A percentile compares a stretch with the other conserved stretches of the same genome.
Evolutionary conservation across 2,329 filamentous ascomycete genomes (phyloP).

Genomic region (Periconia macrospinosa): DNA sequence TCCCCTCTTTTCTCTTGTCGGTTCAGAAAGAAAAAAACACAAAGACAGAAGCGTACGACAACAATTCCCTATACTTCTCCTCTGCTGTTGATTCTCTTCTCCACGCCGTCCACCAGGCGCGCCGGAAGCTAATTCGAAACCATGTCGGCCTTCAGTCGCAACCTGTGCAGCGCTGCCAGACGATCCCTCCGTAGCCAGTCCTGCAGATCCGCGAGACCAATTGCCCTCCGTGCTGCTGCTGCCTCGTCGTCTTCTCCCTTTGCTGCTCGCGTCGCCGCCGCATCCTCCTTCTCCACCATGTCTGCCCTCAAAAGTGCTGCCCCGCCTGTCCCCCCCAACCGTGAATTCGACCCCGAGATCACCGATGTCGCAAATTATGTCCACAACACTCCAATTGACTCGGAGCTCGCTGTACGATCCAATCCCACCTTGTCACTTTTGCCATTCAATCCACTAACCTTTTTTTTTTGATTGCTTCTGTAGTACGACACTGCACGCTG

Average conservation of each 20-base stretch:
- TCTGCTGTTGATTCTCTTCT: slow-evolving; percentile 8
- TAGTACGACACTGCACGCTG: slow-evolving; percentile 95
- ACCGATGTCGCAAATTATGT: slow-evolving; percentile 94
- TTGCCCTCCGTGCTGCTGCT: slow-evolving; percentile 32
- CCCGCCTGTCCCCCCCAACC: slow-evolving; percentile 32
- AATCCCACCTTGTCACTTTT: too few species aligned
- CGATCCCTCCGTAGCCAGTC: slow-evolving; percentile 34
- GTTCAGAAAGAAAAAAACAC: neutral
- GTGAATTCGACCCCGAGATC: slow-evolving; percentile 86
- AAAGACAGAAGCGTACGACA: slow-evolving; percentile 34
- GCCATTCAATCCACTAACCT: too few species aligned
- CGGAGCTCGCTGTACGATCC: slow-evolving; percentile 81
- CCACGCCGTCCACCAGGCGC: slow-evolving; percentile 33
- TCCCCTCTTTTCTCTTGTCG: neutral
- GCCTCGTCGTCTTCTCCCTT: slow-evolving; percentile 24
- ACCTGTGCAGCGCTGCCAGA: slow-evolving; percentile 43
- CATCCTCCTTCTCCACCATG: slow-evolving; percentile 42
- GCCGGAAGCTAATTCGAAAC: slow-evolving; percentile 40
- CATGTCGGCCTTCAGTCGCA: slow-evolving; percentile 48
- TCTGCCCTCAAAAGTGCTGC: slow-evolving; percentile 39
- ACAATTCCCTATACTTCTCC: slow-evolving; percentile 15
- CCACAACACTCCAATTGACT: slow-evolving; percentile 87
- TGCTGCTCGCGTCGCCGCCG: slow-evolving; percentile 22
- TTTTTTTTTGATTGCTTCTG: neutral
- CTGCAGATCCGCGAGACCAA: slow-evolving; percentile 41